phyloP scores from a whole-genome alignment of 2,329 filamentous ascomycete species.

The Rhynchosporium agropyri region DNA sequence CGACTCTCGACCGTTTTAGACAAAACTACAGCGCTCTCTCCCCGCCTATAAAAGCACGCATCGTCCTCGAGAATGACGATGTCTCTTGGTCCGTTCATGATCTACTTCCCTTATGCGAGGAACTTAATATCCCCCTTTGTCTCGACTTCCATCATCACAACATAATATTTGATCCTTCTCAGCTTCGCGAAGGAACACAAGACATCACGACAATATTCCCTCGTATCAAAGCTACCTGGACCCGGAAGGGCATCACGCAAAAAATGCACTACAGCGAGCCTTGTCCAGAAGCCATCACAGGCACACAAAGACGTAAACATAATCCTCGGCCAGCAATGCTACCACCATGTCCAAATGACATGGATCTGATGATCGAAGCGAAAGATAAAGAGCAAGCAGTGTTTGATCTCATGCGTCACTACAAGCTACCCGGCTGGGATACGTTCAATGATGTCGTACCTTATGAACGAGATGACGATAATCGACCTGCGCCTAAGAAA shows the following conservation, averaged over 20 bases:
- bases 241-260: slow-evolving; percentile 78
- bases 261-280: slow-evolving; percentile 98
- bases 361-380: slow-evolving; percentile 99
- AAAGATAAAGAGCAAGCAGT: slow-evolving; percentile 98
- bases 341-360: slow-evolving; percentile 78
- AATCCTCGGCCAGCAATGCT: slow-evolving; percentile 76
- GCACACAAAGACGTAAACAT: slow-evolving; percentile 80
- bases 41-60: slow-evolving; percentile 71
- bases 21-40: slow-evolving; percentile 59
- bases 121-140: slow-evolving; percentile 90
- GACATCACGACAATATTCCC: slow-evolving; percentile 78
- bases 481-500: slow-evolving; percentile 56
- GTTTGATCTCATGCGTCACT: slow-evolving; percentile 88
- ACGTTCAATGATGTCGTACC: slow-evolving; percentile 77
- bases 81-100: slow-evolving; percentile 93
- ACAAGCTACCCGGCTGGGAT: slow-evolving; percentile 79
- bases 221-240: slow-evolving; percentile 83
- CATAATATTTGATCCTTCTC: slow-evolving; percentile 76
- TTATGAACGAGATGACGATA: slow-evolving; percentile 75
- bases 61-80: slow-evolving; percentile 94
- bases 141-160: slow-evolving; percentile 97
- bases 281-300: slow-evolving; percentile 73
- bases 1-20: slow-evolving; percentile 55
- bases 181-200: slow-evolving; percentile 79
- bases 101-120: slow-evolving; percentile 84